Evolutionary conservation across 306 rosid genomes (phyloP).

Genomic region (Trifolium repens): DNA sequence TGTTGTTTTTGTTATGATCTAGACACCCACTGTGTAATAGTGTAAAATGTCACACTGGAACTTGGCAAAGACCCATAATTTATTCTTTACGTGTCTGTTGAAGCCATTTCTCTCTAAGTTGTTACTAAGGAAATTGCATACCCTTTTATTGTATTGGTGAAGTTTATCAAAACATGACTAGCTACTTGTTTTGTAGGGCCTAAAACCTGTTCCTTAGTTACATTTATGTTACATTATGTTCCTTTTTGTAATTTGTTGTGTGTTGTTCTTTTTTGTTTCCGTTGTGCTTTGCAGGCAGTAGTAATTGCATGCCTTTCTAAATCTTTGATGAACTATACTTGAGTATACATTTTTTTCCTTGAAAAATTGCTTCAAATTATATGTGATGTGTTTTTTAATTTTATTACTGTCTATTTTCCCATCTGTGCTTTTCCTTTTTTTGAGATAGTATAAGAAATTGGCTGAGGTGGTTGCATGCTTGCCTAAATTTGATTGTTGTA

Average conservation of each 20-base stretch:
- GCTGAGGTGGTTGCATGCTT: constrained; percentile 25
- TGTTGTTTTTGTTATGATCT: not conserved
- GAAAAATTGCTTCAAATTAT: not conserved
- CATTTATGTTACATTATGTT: not conserved
- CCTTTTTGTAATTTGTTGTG: not conserved
- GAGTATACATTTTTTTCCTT: not conserved
- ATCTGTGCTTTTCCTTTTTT: not conserved
- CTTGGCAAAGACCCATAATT: not conserved
- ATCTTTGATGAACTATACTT: not conserved
- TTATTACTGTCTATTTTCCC: not conserved
- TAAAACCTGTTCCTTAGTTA: not conserved
- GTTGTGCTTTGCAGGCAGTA: not conserved
- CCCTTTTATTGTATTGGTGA: not conserved
- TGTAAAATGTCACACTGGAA: not conserved
- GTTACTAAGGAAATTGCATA: not conserved
- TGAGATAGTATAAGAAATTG: not conserved
- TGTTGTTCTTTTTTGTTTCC: not conserved
- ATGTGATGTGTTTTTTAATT: not conserved
- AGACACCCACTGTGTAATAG: not conserved
- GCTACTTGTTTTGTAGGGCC: constrained; percentile 2
- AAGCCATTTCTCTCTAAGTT: not conserved
- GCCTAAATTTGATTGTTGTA: constrained; percentile 20
- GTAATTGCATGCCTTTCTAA: not conserved
- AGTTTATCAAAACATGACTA: constrained; percentile 1
- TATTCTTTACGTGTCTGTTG: not conserved